Evolutionary conservation across 2,329 filamentous ascomycete species (phyloP), one percentile per base, ranked within the genome.

Genomic region (Aspergillus neotritici): DNA sequence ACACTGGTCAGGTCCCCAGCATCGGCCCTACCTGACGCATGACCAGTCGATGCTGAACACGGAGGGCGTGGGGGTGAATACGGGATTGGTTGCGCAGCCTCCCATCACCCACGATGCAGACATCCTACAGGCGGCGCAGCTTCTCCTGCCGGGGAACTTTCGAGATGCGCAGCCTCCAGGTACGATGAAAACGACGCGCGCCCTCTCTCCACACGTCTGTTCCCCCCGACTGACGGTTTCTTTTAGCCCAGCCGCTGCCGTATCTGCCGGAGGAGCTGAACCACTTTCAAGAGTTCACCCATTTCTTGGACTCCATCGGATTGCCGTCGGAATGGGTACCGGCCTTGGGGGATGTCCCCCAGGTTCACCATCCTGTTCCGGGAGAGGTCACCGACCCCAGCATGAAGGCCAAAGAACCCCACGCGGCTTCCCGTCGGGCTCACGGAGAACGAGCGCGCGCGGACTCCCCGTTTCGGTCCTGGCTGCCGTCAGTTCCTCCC

Each of bases 101-200:
- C 56, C 47, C 14, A 53, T 57, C n/a, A 46, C 50, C 29, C 61
- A 62, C 44, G 61, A 64, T 44, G 52, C 61, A 3, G 60, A 63
- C 13, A 62, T 64, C 48, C 80, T 64, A 4, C 58, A 64, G 43
- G 61, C 61, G 13, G 61, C 61, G 3, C 61, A 64, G 34, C 46
- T 64, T 31, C 54, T 64, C 33, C 54, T 64, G 28, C 61, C 61
- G 2, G 56, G 55, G 6, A 55, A 52, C 38, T 64, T 61, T 44
- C 52, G 54, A 31, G 51, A 54, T 17, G 44, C 55, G 35, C 42
- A 55, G 28, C 44, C 45, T 1, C 41, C 47, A 21, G 17, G 47
- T 48, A 40, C 21, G 21, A 25, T 25, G 21, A 25, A 25, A 25
- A 25, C 21, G 3, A 25, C 21, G 7, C 2, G 3, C 21, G 21